Evolutionary conservation across 164 flowering plant genomes (phyloP), one percentile per base, ranked within the genome.

Genomic region (Berberis thunbergii): DNA sequence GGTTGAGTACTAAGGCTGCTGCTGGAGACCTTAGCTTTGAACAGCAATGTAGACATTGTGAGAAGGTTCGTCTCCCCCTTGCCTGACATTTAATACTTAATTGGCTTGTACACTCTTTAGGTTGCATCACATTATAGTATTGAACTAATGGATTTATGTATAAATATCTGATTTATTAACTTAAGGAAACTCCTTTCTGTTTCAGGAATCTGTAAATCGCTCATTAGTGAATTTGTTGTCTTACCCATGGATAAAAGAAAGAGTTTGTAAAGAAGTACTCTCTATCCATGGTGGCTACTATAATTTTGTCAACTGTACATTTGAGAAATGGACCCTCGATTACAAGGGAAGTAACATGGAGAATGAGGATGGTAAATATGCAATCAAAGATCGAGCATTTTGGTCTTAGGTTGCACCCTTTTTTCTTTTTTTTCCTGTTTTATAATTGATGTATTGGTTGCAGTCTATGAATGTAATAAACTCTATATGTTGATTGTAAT

Each of bases 271-370:
- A 54, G 91, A 88, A 39, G 11, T 52, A 41, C 86, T 95, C 39
- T 68, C 75, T 11, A 69, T 95, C 56, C 97, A 91, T 74, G 99
- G 97, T 59, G 99, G 97, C 54, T 95, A 95, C 77, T 95, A 95
- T 54, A 79, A 91, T 74, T 95, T 91, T 56, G 70, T 78, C 8
- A 78, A 89, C 50, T 88, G 99, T 67, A 80, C 96, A 46, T 95
- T 89, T 67, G 96, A 95, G 86, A 95, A 89, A 75, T 95, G 99
- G 97, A 85, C 90, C 3, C 82, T 95, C 12, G 92, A 91, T 57
- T 83, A 75, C 78, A 64, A 73, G 50, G 74, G 68, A 52, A 72
- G 70, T 64, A 62, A 43, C 42, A 45, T 43, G 12, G 64, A 64
- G 60, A 71, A 67, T 43, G 76, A 69, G 52, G 63, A 62, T 38